Conservation (phyloP, 1,284 basidiomycete species). For the Mrakiaceae sp. region DNA sequence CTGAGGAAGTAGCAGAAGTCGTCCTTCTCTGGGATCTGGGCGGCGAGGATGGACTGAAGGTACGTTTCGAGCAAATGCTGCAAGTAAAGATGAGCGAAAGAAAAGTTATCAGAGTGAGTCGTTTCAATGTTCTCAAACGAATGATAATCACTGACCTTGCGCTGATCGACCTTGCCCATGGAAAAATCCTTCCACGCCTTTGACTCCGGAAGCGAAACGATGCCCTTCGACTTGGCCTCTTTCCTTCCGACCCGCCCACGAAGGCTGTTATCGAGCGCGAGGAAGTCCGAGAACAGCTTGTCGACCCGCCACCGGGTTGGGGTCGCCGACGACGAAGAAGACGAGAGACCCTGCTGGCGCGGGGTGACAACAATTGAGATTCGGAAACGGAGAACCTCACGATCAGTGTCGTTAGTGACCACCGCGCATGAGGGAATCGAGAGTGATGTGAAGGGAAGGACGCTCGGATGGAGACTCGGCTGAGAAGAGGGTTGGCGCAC, state of each 20-base stretch:
- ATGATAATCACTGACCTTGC: conserved; percentile 52
- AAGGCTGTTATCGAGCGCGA: conserved; percentile 57
- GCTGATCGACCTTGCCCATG: conserved; percentile 86
- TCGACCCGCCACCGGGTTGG: conserved; percentile 73
- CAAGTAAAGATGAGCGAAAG: neutral
- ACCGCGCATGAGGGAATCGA: conserved; percentile 32
- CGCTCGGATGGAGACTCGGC: conserved; percentile 24
- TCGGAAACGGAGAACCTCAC: conserved; percentile 35
- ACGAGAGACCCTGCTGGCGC: too few species aligned
- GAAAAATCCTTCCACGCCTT: conserved; percentile 94
- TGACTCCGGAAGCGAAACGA: conserved; percentile 74
- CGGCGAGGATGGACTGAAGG: conserved; percentile 68
- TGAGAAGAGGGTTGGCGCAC: neutral
- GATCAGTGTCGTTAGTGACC: conserved; percentile 29
- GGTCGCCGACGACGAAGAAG: neutral
- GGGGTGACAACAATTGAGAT: conserved; percentile 28
- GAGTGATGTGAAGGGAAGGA: conserved; percentile 30
- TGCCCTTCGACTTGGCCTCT: conserved; percentile 61
- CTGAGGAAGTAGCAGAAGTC: conserved; percentile 88
- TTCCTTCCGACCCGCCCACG: conserved; percentile 52
- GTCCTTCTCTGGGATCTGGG: conserved; percentile 75
- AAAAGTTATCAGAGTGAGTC: too few species aligned
- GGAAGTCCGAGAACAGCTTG: conserved; percentile 84
- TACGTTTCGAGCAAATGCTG: conserved; percentile 56
- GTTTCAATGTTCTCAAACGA: neutral